Conservation (phyloP, 148 eudicot species). For the Camellia lanceoleosa region DNA sequence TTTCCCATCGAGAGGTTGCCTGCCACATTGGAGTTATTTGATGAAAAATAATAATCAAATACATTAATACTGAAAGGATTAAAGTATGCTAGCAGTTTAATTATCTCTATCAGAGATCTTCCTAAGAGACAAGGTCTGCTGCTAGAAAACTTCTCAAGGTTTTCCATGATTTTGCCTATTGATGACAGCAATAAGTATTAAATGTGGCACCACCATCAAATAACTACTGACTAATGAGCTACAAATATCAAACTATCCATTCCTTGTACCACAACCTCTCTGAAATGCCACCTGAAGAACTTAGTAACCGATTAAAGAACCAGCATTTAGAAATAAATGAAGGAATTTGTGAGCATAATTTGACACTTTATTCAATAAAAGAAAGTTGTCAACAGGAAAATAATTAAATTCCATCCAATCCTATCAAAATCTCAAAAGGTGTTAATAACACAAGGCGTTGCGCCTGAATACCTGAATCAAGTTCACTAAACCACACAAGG, state of each 20-base stretch:
- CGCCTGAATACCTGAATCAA: background rate
- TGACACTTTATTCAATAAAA: background rate
- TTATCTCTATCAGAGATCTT: background rate
- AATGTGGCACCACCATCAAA: background rate
- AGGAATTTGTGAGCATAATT: background rate
- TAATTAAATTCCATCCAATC: no score
- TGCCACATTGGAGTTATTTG: slow-evolving; percentile 22
- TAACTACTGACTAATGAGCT: background rate
- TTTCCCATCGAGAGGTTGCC: slow-evolving; percentile 93
- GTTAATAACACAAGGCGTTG: background rate
- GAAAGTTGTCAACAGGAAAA: background rate
- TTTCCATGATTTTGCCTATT: background rate
- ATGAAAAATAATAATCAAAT: background rate
- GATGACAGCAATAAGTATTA: background rate
- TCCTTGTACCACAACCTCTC: background rate
- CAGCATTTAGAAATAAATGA: background rate
- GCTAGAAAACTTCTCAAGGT: background rate
- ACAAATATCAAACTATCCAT: background rate
- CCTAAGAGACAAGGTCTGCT: background rate
- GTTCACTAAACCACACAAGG: background rate
- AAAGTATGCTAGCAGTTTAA: background rate
- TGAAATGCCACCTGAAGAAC: background rate
- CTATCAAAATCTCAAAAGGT: background rate
- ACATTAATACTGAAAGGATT: background rate
- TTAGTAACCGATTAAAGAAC: background rate